Evolutionary conservation across 2,329 filamentous ascomycete genomes (phyloP).

Genomic region (Cercospora sp.): DNA sequence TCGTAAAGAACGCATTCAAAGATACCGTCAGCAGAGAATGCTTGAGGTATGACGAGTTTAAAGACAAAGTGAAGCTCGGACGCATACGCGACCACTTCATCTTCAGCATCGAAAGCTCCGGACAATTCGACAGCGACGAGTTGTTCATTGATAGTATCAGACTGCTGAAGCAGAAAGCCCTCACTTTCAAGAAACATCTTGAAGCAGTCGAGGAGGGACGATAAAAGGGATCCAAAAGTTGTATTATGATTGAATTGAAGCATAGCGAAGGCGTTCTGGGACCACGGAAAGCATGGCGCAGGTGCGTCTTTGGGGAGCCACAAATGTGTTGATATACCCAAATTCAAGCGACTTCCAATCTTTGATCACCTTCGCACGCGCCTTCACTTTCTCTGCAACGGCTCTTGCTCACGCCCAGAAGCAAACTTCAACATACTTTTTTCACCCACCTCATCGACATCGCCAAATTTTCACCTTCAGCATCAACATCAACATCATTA

Average conservation of each 20-base stretch:
- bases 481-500: neutral
- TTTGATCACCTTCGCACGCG: neutral
- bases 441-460: neutral
- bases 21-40: slow-evolving; percentile 95
- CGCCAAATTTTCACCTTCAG: neutral
- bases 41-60: slow-evolving; percentile 86
- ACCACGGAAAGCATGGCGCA: neutral
- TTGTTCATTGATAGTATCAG: slow-evolving; percentile 88
- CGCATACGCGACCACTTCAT: slow-evolving; percentile 94
- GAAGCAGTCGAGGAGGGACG: slow-evolving; percentile 44
- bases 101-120: slow-evolving; percentile 90
- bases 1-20: slow-evolving; percentile 83
- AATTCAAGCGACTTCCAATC: slow-evolving; percentile 7
- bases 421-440: neutral
- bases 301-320: neutral
- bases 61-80: slow-evolving; percentile 92
- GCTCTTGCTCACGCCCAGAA: neutral
- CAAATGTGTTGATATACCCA: slow-evolving; percentile 4
- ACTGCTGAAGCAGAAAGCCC: slow-evolving; percentile 81
- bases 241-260: slow-evolving; percentile 5
- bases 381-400: neutral
- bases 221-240: neutral
- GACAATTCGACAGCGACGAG: slow-evolving; percentile 91
- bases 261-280: slow-evolving; percentile 17
- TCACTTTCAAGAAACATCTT: slow-evolving; percentile 69